phyloP scores from a whole-genome alignment of 2,329 filamentous ascomycete species.

The Geosmithia putterillii region DNA sequence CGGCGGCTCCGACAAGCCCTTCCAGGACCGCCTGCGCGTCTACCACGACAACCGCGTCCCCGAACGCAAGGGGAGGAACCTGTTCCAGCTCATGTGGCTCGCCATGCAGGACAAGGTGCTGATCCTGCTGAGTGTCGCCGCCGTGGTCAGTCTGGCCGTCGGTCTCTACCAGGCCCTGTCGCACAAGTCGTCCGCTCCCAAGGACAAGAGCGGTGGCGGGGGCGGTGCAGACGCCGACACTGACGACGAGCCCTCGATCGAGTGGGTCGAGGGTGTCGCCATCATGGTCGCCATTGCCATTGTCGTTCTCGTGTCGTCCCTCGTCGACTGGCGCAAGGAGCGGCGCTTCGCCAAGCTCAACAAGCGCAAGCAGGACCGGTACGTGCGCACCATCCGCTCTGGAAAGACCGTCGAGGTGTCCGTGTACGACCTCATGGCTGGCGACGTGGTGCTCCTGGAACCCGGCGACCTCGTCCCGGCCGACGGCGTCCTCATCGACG shows the following conservation, averaged over 20 bases:
- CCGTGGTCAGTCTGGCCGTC: slow-evolving; percentile 59
- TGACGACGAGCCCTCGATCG: slow-evolving; percentile 41
- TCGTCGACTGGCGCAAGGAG: slow-evolving; percentile 75
- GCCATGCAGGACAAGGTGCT: slow-evolving; percentile 77
- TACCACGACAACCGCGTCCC: slow-evolving; percentile 63
- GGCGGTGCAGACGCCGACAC: background rate
- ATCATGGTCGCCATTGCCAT: slow-evolving; percentile 72
- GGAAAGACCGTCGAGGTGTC: slow-evolving; percentile 59
- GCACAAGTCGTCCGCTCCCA: slow-evolving; percentile 23
- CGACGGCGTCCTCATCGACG: slow-evolving; percentile 60
- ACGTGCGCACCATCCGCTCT: slow-evolving; percentile 60
- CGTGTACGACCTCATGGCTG: slow-evolving; percentile 56
- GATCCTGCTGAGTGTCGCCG: slow-evolving; percentile 58
- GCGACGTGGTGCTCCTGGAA: slow-evolving; percentile 61
- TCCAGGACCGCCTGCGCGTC: slow-evolving; percentile 55
- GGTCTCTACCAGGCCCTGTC: slow-evolving; percentile 64
- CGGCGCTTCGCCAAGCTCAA: slow-evolving; percentile 69
- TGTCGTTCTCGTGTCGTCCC: slow-evolving; percentile 62
- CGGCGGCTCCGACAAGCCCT: slow-evolving; percentile 21
- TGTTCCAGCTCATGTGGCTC: slow-evolving; percentile 67
- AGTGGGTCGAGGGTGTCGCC: slow-evolving; percentile 74
- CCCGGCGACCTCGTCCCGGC: slow-evolving; percentile 65
- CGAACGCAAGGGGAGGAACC: slow-evolving; percentile 60
- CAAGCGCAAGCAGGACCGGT: slow-evolving; percentile 65
- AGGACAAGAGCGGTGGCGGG: slow-evolving; percentile 24